Evolutionary conservation across 192 early-diverging fungal species (phyloP).

Genomic region (Entomortierella chlamydospora): DNA sequence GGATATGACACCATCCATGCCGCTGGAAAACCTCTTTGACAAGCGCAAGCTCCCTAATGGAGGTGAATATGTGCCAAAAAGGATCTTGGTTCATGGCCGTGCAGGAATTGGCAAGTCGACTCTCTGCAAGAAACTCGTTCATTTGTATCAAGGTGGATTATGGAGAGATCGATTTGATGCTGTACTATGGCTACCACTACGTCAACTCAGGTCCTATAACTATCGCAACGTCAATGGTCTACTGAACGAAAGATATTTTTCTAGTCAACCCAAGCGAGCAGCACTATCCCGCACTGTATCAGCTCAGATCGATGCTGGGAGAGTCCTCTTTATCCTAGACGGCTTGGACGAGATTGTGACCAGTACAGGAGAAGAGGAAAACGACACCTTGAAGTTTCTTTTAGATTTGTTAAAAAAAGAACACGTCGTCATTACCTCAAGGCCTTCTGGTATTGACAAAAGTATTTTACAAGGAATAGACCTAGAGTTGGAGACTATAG

Average conservation of each 20-base stretch:
- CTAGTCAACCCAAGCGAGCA: neutral
- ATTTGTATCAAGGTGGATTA: conserved; percentile 6
- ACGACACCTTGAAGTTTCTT: too few species aligned
- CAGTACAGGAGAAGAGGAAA: too few species aligned
- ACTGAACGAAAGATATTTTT: neutral
- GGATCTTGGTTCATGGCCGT: conserved; percentile 25
- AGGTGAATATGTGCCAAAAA: conserved; percentile 1
- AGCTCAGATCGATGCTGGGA: too few species aligned
- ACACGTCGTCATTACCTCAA: too few species aligned
- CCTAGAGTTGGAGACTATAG: too few species aligned
- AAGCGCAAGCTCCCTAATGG: conserved; percentile 22
- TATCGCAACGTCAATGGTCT: neutral
- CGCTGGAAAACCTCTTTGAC: conserved; percentile 13
- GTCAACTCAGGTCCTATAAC: neutral
- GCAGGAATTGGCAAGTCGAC: conserved; percentile 35
- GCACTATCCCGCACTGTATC: too few species aligned
- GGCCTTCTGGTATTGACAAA: too few species aligned
- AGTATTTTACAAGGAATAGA: too few species aligned
- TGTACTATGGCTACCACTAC: conserved; percentile 27
- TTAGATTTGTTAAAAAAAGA: too few species aligned
- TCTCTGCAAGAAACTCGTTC: conserved; percentile 30
- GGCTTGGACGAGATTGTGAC: too few species aligned
- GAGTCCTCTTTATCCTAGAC: too few species aligned
- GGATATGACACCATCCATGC: neutral
- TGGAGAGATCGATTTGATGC: conserved; percentile 19